Percentiles rank a stretch among this genome's conserved stretches.
Evolutionary conservation across 139 green algal species (phyloP).

Genomic region (Spirogloea muscicola): DNA sequence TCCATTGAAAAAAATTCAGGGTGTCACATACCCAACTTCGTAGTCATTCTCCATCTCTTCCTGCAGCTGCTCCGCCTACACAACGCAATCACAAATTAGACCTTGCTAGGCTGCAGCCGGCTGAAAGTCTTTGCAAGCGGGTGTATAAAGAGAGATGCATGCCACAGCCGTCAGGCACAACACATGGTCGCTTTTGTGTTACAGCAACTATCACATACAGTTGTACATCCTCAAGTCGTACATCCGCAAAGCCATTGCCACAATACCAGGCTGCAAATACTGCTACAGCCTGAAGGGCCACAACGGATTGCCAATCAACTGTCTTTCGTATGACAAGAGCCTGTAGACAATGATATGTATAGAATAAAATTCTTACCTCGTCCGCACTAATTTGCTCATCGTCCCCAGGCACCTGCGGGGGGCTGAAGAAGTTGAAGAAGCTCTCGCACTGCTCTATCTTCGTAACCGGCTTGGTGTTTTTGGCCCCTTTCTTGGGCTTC

Average conservation of each 20-base stretch:
- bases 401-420: slow-evolving; percentile 74
- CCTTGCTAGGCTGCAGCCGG: no score
- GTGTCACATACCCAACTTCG: slow-evolving; percentile 58
- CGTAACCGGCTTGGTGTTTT: slow-evolving; percentile 70
- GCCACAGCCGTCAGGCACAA: background rate
- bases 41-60: slow-evolving; percentile 80
- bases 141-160: background rate
- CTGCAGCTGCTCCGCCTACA: slow-evolving; percentile 78
- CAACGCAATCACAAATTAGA: slow-evolving; percentile 4
- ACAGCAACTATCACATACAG: background rate
- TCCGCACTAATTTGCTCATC: slow-evolving; percentile 78
- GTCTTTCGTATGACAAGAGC: background rate
- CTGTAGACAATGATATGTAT: background rate
- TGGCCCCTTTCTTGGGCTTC: slow-evolving; percentile 82
- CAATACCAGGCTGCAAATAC: background rate
- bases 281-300: background rate
- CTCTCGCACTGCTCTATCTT: slow-evolving; percentile 79
- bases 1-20: background rate
- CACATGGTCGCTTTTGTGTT: background rate
- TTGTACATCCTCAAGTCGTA: background rate
- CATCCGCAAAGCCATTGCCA: background rate
- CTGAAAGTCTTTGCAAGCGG: no score
- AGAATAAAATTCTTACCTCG: slow-evolving; percentile 48
- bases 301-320: background rate
- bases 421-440: slow-evolving; percentile 95